Evolutionary conservation across 2,329 filamentous ascomycete genomes (phyloP).

Genomic region (Trichoderma citrinoviride): DNA sequence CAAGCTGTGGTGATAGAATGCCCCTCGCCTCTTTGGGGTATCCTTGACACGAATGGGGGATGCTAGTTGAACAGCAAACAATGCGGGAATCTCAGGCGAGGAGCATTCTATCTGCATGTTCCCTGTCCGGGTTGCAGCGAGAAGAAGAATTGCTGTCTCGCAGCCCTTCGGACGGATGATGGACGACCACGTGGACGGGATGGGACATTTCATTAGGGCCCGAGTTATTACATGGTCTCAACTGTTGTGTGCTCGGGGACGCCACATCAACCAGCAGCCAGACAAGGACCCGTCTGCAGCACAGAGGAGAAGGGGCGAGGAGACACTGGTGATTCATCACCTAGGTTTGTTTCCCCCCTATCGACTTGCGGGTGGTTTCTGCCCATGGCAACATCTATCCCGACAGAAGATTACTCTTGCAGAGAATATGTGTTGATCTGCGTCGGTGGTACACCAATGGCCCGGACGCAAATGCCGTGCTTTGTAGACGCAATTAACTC

Average conservation of each 20-base stretch:
- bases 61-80: conserved; percentile 9
- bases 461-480: background rate
- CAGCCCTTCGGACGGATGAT: conserved; percentile 13
- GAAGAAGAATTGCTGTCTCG: background rate
- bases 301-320: background rate
- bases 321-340: conserved; percentile 5
- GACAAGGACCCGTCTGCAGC: conserved; percentile 2
- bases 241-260: background rate
- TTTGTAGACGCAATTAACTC: background rate
- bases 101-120: conserved; percentile 14
- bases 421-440: background rate
- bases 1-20: conserved; percentile 9
- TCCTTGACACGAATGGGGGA: background rate
- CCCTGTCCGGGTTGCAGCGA: background rate
- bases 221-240: background rate
- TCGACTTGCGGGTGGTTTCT: background rate
- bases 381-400: background rate
- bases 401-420: background rate
- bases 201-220: conserved; percentile 18
- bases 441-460: background rate
- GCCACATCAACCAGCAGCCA: conserved; percentile 7
- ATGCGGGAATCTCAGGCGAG: conserved; percentile 8
- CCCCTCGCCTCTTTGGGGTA: conserved; percentile 10
- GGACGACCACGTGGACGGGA: conserved; percentile 21
- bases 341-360: background rate